These are phyloP conservation scores for Gossypium raimondii DNA, from an alignment of 345 rosid genomes.

Conservation along the genomic window DNA sequence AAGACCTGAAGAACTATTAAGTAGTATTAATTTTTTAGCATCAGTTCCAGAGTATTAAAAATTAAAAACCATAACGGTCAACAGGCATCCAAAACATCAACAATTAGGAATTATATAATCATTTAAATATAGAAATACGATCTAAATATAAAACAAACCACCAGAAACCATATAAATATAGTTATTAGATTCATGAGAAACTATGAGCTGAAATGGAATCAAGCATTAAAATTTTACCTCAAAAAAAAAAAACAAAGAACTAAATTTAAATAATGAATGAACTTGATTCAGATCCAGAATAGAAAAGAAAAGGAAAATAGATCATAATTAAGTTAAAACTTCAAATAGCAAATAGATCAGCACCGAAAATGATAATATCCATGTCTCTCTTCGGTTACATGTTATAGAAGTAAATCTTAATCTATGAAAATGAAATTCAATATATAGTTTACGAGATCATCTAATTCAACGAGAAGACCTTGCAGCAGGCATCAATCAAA, in stretches of 20 bases:
- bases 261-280: too few relatives aligned
- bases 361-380: neutral
- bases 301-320: constrained; percentile 3
- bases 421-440: neutral
- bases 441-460: constrained; percentile 13
- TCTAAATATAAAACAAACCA: neutral
- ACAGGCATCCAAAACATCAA: neutral
- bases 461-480: constrained; percentile 1
- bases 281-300: constrained; percentile 9
- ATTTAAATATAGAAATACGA: neutral
- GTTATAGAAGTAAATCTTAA: neutral
- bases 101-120: neutral
- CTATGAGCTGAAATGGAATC: neutral
- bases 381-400: neutral
- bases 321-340: neutral
- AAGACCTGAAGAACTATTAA: neutral
- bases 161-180: neutral
- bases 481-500: constrained; percentile 3
- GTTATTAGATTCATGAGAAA: neutral
- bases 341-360: neutral
- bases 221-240: neutral
- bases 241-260: neutral
- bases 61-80: neutral
- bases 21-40: neutral
- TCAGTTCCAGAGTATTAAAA: neutral